Evolutionary conservation across 2,329 filamentous ascomycete species (phyloP), one percentile per base, ranked within the genome.

Genomic region (Aspergillus novoparasiticus): DNA sequence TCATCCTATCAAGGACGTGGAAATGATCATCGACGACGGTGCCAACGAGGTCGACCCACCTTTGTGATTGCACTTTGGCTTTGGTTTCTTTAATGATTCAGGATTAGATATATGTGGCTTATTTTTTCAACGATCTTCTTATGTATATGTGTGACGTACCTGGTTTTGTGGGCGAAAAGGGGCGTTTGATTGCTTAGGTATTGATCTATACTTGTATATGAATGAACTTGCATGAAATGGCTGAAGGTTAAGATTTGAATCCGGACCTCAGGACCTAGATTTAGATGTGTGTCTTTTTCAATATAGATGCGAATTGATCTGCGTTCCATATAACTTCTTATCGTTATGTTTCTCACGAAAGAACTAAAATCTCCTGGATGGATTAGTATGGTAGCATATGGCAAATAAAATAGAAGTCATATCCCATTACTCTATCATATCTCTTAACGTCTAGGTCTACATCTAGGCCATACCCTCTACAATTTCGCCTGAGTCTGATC

Each of bases 1-100:
- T 67, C 94, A 97, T 83, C 94, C 94, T 0, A 86, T 97, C 59
- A 97, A 97, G 82, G 85, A 87, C 59, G 85, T 94, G 6, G 87
- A 90, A 48, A 72, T 84, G 73, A 73, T 82, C n/a, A 77, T 80
- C 64, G 78, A 80, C 55, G 75, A 76, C 28, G 76, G 75, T 3
- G 67, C 41, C 32, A 46, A 56, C 16, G 11, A 46, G 23, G 34
- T 16, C 14, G 41, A 45, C 9, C 16, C 16, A n/a, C 6, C 19
- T 50, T 32, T 21, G 34, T 39, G 32, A 16, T 6, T 53, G 16
- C 12, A n/a, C 16, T 30, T 53, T 19, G 23, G 39, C 39, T 41
- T 41, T n/a, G 19, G 16, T 6, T 48, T 23, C 23, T 16, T 19
- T 28, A 51, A 51, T 28, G 57, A 59, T 53, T 48, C 26, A 26